Evolutionary conservation across 345 rosid species (phyloP).

Genomic region (Eucalyptus curtisii): DNA sequence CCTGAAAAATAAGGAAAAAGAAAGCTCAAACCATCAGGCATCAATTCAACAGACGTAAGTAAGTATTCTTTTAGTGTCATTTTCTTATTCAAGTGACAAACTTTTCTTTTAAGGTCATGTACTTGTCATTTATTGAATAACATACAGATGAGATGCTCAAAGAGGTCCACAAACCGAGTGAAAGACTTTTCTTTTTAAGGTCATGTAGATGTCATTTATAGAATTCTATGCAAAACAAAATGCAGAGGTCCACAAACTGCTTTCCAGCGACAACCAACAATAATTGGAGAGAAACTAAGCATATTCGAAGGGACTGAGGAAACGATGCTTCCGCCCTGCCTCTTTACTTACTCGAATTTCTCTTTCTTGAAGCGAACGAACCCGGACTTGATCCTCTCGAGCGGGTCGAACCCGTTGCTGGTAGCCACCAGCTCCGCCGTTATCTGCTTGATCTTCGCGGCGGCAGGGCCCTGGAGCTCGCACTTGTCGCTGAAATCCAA

Average conservation of each 20-base stretch:
- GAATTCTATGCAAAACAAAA: neutral
- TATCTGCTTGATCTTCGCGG: constrained; percentile 66
- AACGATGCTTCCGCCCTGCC: neutral
- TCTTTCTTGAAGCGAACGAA: constrained; percentile 63
- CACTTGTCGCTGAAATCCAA: constrained; percentile 38
- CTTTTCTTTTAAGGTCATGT: neutral
- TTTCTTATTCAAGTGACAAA: neutral
- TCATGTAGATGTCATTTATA: neutral
- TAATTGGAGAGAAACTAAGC: neutral
- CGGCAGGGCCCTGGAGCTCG: constrained; percentile 63
- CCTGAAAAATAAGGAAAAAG: constrained; percentile 20
- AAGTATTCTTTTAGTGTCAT: neutral
- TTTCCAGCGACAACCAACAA: neutral
- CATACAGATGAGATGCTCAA: neutral
- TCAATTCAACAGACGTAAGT: neutral
- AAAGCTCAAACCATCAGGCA: neutral
- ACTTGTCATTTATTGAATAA: neutral
- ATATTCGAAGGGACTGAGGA: neutral
- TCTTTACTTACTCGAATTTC: constrained; percentile 56
- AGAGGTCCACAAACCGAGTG: neutral
- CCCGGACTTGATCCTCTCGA: constrained; percentile 52
- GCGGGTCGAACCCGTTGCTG: constrained; percentile 33
- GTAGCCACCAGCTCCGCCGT: constrained; percentile 61
- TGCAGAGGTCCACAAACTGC: neutral
- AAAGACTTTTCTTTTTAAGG: neutral